Percentiles rank a stretch among this genome's conserved stretches.
Conservation (phyloP, 2,329 filamentous ascomycete species). For the Venturia aucupariae region DNA sequence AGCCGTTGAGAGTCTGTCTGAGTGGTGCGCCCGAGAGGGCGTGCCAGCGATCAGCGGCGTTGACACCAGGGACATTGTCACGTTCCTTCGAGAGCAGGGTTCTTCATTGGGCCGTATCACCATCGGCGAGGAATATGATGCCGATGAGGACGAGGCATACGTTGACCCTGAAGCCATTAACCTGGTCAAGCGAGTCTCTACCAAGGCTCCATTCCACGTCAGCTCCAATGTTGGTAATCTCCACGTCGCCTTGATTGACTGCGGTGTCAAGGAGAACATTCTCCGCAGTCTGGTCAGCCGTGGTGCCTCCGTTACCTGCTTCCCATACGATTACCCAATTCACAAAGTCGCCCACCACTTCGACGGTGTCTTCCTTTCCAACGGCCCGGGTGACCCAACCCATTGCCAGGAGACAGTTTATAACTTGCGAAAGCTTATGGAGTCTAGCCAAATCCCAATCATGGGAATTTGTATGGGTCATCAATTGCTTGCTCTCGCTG, state of each 20-base stretch:
- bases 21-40: constrained; percentile 95
- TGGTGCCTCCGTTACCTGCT: constrained; percentile 84
- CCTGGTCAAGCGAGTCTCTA: constrained; percentile 90
- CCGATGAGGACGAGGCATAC: constrained; percentile 94
- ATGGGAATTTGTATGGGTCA: constrained; percentile 98
- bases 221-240: constrained; percentile 72
- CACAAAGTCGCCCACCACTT: constrained; percentile 98
- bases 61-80: constrained; percentile 94
- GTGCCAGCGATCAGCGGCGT: constrained; percentile 94
- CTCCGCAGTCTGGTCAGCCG: constrained; percentile 86
- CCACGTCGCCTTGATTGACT: constrained; percentile 93
- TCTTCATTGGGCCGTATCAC: constrained; percentile 92
- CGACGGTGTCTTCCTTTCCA: constrained; percentile 97
- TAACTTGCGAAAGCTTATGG: constrained; percentile 84
- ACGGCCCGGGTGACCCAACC: constrained; percentile 94
- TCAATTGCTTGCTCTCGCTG: constrained; percentile 84
- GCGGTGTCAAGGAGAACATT: constrained; percentile 99
- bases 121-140: constrained; percentile 95
- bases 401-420: constrained; percentile 93
- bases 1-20: constrained; percentile 81
- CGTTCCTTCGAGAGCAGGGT: constrained; percentile 88
- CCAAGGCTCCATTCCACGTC: constrained; percentile 95
- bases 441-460: constrained; percentile 72
- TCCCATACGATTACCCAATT: constrained; percentile 95
- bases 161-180: constrained; percentile 95